Conservation (phyloP, 345 rosid genomes). For the Sisymbrium altissimum region DNA sequence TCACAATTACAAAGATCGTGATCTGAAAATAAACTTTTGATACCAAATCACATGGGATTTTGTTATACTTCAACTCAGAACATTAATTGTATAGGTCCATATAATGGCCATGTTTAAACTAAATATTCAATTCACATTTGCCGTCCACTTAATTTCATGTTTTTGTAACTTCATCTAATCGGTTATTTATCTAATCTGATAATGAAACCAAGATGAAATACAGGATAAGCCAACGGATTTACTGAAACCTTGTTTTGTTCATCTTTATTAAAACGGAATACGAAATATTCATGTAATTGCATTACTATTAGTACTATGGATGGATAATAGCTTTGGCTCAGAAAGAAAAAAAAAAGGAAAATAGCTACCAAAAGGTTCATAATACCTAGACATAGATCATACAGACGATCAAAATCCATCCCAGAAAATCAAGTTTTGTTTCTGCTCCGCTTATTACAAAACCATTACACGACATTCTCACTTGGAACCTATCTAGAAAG, state of each 20-base stretch:
- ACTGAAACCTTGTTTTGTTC: no score
- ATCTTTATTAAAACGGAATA: no score
- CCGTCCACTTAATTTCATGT: not conserved
- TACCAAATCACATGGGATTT: slow-evolving; percentile 16
- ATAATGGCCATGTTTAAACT: not conserved
- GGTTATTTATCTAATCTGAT: no score
- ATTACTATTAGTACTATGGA: not conserved
- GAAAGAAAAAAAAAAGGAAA: not conserved
- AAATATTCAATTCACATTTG: not conserved
- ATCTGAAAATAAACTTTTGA: not conserved
- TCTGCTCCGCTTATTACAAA: slow-evolving; percentile 26
- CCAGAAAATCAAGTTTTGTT: not conserved
- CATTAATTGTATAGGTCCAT: slow-evolving; percentile 15
- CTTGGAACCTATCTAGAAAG: slow-evolving; percentile 12
- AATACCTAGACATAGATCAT: not conserved
- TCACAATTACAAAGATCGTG: not conserved
- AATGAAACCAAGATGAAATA: no score
- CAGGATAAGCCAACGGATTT: no score
- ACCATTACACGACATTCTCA: slow-evolving; percentile 23
- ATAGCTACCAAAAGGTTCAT: not conserved
- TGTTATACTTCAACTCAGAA: not conserved
- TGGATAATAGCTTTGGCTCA: not conserved
- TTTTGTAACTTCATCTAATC: not conserved
- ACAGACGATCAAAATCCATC: slow-evolving; percentile 16
- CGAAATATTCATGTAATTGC: no score